phyloP scores from a whole-genome alignment of 768 basidiomycete species.

The Auricularia heimuer region DNA sequence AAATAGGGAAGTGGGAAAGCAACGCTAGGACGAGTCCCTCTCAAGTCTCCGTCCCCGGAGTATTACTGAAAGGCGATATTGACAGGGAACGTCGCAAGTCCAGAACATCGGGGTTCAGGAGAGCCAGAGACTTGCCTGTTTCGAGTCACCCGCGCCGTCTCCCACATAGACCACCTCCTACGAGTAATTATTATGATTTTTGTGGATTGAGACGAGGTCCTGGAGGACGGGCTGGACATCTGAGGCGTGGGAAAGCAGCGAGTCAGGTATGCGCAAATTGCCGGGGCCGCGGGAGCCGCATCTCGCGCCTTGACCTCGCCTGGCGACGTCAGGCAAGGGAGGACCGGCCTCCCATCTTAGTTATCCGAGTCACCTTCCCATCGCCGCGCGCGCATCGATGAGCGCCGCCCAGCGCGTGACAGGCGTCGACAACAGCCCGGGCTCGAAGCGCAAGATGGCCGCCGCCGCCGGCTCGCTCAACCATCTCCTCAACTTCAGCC shows the following conservation, averaged over 20 bases:
- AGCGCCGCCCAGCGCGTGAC: background rate
- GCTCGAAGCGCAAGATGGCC: constrained; percentile 6
- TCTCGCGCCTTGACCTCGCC: background rate
- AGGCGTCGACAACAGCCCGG: constrained; percentile 1
- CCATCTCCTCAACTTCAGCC: constrained; percentile 87
- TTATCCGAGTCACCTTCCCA: background rate
- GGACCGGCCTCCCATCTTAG: background rate
- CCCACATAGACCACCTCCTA: too few relatives aligned
- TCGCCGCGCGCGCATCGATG: background rate
- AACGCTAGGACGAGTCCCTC: too few relatives aligned
- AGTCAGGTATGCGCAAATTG: background rate
- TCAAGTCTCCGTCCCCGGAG: too few relatives aligned
- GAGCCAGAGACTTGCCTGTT: too few relatives aligned
- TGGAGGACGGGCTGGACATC: background rate
- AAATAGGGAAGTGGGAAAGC: too few relatives aligned
- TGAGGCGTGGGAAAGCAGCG: background rate
- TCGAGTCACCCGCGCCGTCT: too few relatives aligned
- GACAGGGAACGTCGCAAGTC: too few relatives aligned
- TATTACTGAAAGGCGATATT: too few relatives aligned
- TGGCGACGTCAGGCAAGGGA: background rate
- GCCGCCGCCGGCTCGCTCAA: constrained; percentile 31
- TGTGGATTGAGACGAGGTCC: too few relatives aligned
- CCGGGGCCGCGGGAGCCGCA: background rate
- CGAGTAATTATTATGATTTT: too few relatives aligned
- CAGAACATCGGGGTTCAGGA: too few relatives aligned